Conservation (phyloP, 208 protist species). For the Balamuthia mandrillaris region DNA sequence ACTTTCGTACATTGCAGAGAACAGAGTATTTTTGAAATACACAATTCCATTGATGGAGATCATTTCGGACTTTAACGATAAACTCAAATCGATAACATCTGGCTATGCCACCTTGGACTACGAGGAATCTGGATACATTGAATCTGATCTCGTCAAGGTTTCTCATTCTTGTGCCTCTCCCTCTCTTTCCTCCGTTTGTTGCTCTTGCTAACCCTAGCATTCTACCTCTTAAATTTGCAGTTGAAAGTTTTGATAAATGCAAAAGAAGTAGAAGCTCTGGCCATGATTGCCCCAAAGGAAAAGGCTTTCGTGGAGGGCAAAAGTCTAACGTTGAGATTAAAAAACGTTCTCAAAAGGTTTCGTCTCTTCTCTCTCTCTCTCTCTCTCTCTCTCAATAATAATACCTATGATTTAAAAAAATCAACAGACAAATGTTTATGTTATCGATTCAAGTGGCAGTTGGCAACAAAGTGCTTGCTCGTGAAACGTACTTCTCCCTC, state of each 20-base stretch:
- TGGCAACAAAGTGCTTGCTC: conserved; percentile 79
- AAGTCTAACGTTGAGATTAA: conserved; percentile 79
- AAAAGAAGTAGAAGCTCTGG: conserved; percentile 84
- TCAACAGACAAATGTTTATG: conserved; percentile 77
- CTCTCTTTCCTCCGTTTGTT: background rate
- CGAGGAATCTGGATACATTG: conserved; percentile 82
- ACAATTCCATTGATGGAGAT: conserved; percentile 89
- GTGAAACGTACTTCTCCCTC: conserved; percentile 78
- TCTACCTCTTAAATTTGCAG: background rate
- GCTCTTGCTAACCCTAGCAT: background rate
- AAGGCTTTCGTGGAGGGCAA: conserved; percentile 71
- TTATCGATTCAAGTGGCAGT: conserved; percentile 87
- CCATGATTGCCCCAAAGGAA: conserved; percentile 77
- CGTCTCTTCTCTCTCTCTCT: background rate
- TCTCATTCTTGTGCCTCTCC: background rate
- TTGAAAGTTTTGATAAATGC: conserved; percentile 87
- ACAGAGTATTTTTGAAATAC: conserved; percentile 71
- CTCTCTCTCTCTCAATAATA: background rate
- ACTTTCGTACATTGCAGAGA: conserved; percentile 46
- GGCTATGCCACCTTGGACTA: conserved; percentile 83
- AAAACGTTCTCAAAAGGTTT: conserved; percentile 75
- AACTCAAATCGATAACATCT: conserved; percentile 77
- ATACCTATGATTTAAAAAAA: no score
- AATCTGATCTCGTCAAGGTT: conserved; percentile 83
- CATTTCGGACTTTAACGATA: conserved; percentile 89